phyloP scores from a whole-genome alignment of 2,329 filamentous ascomycete genomes.

The Arthrobotrys pseudoclavata region DNA sequence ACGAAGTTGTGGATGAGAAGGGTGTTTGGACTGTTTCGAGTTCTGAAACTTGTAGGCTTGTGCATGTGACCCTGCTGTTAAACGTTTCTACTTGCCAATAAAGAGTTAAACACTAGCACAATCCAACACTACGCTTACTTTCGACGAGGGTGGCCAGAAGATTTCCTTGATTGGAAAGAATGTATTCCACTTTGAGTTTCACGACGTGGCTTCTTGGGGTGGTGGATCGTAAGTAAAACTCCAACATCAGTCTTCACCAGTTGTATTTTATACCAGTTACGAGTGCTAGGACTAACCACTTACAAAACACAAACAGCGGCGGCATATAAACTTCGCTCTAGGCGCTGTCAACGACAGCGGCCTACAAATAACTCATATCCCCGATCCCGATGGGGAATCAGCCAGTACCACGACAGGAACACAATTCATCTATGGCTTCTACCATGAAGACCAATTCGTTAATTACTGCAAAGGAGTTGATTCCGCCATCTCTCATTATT shows the following conservation, averaged over 20 bases:
- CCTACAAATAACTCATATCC: background rate
- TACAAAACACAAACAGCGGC: background rate
- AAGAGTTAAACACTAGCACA: background rate
- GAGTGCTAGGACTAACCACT: background rate
- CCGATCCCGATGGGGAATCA: background rate
- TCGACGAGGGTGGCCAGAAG: background rate
- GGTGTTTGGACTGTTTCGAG: background rate
- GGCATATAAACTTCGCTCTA: constrained; percentile 1
- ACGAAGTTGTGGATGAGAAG: background rate
- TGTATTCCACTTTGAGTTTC: constrained; percentile 2
- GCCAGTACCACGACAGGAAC: background rate
- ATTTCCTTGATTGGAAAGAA: background rate
- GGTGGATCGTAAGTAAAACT: constrained; percentile 3
- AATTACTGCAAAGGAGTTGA: background rate
- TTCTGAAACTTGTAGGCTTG: background rate
- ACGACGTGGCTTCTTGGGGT: constrained; percentile 9
- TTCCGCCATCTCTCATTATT: background rate
- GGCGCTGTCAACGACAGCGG: background rate
- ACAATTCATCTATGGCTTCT: constrained; percentile 11
- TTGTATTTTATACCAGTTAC: background rate
- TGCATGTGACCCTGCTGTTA: background rate
- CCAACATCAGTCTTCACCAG: background rate
- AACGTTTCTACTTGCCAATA: background rate
- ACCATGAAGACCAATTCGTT: background rate
- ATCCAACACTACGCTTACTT: background rate